These are phyloP conservation scores for Margaritispora aquatica DNA, from an alignment of 495 filamentous ascomycete species.

Conservation along the genomic window DNA sequence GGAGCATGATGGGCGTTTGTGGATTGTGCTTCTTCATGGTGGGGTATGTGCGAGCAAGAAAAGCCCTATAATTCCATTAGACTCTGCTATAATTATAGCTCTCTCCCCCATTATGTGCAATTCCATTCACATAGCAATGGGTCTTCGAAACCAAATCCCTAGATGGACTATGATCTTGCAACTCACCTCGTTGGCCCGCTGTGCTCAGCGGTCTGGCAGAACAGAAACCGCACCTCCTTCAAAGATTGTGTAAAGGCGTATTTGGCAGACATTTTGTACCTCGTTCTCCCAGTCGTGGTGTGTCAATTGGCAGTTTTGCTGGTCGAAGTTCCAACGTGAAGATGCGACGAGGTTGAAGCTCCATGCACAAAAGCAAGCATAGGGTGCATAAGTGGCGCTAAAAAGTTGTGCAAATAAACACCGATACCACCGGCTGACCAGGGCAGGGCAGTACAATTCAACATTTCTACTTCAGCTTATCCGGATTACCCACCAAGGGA, in stretches of 20 bases:
- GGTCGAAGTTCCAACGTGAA: background rate
- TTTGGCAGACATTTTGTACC: constrained; percentile 72
- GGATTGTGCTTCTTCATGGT: constrained; percentile 99
- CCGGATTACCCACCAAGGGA: background rate
- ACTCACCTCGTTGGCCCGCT: constrained; percentile 75
- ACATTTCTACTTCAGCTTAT: constrained; percentile 1
- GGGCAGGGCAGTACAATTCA: too few species aligned
- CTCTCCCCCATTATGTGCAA: background rate
- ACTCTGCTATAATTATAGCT: background rate
- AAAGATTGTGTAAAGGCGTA: constrained; percentile 82
- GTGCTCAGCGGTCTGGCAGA: constrained; percentile 88
- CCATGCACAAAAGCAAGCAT: constrained; percentile 8
- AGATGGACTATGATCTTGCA: background rate
- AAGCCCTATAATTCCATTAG: constrained; percentile 52
- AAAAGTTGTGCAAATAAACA: constrained; percentile 9
- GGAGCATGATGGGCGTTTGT: constrained; percentile 85
- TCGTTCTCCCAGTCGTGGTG: constrained; percentile 20
- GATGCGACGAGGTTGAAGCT: constrained; percentile 1
- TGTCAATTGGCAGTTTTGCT: constrained; percentile 5
- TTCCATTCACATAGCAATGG: too few species aligned
- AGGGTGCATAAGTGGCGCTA: constrained; percentile 16
- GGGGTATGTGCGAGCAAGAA: constrained; percentile 87
- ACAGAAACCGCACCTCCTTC: constrained; percentile 94
- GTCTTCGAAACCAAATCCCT: too few species aligned
- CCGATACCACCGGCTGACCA: constrained; percentile 3